Conservation (phyloP, 176 grass and related monocot species). For the Bromus sterilis region DNA sequence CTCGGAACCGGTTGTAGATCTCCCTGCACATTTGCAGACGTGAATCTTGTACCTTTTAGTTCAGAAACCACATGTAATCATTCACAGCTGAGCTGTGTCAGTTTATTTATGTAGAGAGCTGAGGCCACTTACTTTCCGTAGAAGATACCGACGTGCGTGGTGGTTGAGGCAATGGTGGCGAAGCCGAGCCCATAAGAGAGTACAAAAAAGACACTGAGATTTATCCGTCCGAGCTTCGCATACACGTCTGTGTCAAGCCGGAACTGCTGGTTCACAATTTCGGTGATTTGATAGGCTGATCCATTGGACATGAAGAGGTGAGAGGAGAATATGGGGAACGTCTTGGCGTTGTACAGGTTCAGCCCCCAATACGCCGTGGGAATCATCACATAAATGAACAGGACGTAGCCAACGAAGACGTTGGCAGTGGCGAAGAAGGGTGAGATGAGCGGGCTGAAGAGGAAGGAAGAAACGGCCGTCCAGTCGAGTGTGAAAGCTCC, state of each 20-base stretch:
- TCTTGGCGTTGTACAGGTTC: slow-evolving; percentile 50
- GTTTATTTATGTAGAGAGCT: slow-evolving; percentile 4
- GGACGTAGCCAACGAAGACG: slow-evolving; percentile 42
- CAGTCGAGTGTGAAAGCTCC: slow-evolving; percentile 80
- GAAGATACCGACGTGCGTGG: slow-evolving; percentile 62
- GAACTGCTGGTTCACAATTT: slow-evolving; percentile 57
- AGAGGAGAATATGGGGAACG: slow-evolving; percentile 72
- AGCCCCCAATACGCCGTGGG: slow-evolving; percentile 57
- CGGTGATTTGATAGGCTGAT: slow-evolving; percentile 24
- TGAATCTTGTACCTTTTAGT: not conserved
- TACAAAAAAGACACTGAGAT: slow-evolving; percentile 68
- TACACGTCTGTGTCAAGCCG: slow-evolving; percentile 38
- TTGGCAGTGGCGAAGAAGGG: slow-evolving; percentile 81
- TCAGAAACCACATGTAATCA: not conserved
- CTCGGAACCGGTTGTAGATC: slow-evolving; percentile 58
- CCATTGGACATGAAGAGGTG: slow-evolving; percentile 61
- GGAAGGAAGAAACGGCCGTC: slow-evolving; percentile 57
- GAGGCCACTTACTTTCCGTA: slow-evolving; percentile 53
- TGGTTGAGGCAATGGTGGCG: slow-evolving; percentile 57
- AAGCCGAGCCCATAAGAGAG: slow-evolving; percentile 58
- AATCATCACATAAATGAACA: slow-evolving; percentile 40
- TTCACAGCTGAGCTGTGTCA: not conserved
- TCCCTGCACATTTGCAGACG: slow-evolving; percentile 38
- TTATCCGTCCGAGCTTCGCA: slow-evolving; percentile 30
- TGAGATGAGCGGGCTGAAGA: slow-evolving; percentile 60